These are phyloP conservation scores for Petunia hybrid DNA, from an alignment of 305 asterid species.

Conservation along the genomic window DNA sequence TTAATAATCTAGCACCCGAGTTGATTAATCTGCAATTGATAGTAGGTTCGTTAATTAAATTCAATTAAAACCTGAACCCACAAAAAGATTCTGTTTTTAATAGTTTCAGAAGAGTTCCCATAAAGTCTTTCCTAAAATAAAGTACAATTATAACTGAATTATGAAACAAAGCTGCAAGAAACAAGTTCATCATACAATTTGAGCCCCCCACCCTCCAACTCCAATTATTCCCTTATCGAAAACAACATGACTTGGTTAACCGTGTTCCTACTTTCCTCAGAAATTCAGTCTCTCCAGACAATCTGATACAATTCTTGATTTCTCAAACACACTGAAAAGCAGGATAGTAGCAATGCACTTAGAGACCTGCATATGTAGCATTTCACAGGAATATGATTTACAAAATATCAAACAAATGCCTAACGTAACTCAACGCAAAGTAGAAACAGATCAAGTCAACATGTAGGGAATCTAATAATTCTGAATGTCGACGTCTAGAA, in stretches of 20 bases:
- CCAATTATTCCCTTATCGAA: not conserved
- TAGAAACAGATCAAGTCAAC: not conserved
- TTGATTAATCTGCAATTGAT: not conserved
- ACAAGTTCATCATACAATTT: not conserved
- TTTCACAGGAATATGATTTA: not conserved
- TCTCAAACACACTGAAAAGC: not conserved
- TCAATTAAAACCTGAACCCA: not conserved
- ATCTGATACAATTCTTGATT: not conserved
- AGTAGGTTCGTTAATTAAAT: not conserved
- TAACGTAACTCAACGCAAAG: not conserved
- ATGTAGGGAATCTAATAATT: not conserved
- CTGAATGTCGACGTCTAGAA: not conserved
- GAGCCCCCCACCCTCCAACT: too few relatives aligned
- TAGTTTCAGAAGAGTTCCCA: not conserved
- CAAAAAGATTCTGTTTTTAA: not conserved
- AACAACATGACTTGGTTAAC: not conserved
- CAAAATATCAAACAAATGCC: not conserved
- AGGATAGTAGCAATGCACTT: not conserved
- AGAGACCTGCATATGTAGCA: not conserved
- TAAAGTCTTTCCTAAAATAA: not conserved
- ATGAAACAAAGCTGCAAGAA: not conserved
- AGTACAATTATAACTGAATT: not conserved
- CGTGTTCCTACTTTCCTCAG: not conserved
- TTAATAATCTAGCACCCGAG: not conserved
- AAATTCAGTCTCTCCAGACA: not conserved